Percentiles rank a stretch among this genome's conserved stretches.
phyloP scores from a whole-genome alignment of 768 basidiomycete genomes.

The Tricholoma bakamatsutake region DNA sequence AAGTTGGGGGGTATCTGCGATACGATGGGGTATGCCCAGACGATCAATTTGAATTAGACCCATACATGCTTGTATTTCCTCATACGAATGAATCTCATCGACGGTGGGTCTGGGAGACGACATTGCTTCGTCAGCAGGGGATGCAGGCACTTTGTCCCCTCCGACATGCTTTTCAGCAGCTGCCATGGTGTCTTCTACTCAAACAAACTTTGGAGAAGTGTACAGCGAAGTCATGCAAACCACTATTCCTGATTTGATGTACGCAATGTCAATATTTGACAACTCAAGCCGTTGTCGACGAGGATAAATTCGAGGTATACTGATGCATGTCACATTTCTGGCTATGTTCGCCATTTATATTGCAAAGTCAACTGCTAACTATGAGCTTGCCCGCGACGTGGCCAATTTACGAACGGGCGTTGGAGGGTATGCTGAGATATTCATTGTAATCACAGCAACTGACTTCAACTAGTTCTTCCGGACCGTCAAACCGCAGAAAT shows the following conservation, averaged over 20 bases:
- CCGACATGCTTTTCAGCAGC: slow-evolving; percentile 66
- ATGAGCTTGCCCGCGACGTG: too few species aligned
- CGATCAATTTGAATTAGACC: slow-evolving; percentile 13
- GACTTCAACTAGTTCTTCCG: slow-evolving; percentile 52
- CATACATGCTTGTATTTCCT: slow-evolving; percentile 40
- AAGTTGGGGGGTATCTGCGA: slow-evolving; percentile 76
- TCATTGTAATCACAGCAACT: not conserved
- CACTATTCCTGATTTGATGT: slow-evolving; percentile 94
- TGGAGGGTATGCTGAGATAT: slow-evolving; percentile 49
- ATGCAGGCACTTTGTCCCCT: slow-evolving; percentile 55
- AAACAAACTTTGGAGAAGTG: slow-evolving; percentile 97
- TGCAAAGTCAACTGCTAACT: slow-evolving; percentile 90
- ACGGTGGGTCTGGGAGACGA: slow-evolving; percentile 28
- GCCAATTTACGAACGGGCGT: slow-evolving; percentile 91
- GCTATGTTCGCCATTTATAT: slow-evolving; percentile 83
- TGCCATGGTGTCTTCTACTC: slow-evolving; percentile 81
- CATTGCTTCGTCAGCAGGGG: slow-evolving; percentile 50
- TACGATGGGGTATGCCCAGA: slow-evolving; percentile 43
- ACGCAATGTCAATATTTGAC: slow-evolving; percentile 95
- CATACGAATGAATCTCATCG: slow-evolving; percentile 86
- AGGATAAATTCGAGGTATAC: slow-evolving; percentile 89
- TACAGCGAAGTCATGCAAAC: slow-evolving; percentile 88
- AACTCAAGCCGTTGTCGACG: slow-evolving; percentile 75
- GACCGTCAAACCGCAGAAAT: slow-evolving; percentile 95
- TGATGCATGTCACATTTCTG: slow-evolving; percentile 1